These are phyloP conservation scores for Ephemerocybe angulata DNA, from an alignment of 768 basidiomycete species.

Conservation along the genomic window DNA sequence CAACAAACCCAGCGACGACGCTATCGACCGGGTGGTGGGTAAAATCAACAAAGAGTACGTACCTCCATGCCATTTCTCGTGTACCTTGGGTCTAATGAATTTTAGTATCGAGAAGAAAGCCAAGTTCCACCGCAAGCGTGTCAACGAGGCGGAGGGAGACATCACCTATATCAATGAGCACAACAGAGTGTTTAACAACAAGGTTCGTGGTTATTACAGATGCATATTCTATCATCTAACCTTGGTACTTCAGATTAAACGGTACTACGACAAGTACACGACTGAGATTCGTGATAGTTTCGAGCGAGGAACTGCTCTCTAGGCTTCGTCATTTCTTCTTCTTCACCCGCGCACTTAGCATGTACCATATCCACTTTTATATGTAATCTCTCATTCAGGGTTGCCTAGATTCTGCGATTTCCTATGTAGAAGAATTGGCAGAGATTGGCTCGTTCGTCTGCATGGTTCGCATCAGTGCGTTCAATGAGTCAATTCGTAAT, in stretches of 20 bases:
- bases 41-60: constrained; percentile 94
- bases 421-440: too few species aligned
- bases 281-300: constrained; percentile 95
- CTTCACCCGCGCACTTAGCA: not conserved
- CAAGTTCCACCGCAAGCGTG: constrained; percentile 84
- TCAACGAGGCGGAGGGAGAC: constrained; percentile 91
- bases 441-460: too few species aligned
- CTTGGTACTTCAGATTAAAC: constrained; percentile 59
- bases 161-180: constrained; percentile 99
- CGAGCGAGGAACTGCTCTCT: constrained; percentile 93
- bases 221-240: not conserved
- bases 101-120: constrained; percentile 82
- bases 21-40: constrained; percentile 84
- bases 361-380: constrained; percentile 2
- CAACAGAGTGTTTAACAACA: constrained; percentile 97
- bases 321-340: constrained; percentile 9
- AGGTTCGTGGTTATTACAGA: constrained; percentile 44
- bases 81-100: not conserved
- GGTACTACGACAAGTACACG: constrained; percentile 97
- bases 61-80: not conserved
- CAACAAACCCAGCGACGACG: constrained; percentile 92
- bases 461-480: too few species aligned
- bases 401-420: too few species aligned
- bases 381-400: not conserved
- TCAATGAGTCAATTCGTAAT: too few species aligned